Evolutionary conservation across 495 filamentous ascomycete genomes (phyloP).

Genomic region (Xylaria palmicola): DNA sequence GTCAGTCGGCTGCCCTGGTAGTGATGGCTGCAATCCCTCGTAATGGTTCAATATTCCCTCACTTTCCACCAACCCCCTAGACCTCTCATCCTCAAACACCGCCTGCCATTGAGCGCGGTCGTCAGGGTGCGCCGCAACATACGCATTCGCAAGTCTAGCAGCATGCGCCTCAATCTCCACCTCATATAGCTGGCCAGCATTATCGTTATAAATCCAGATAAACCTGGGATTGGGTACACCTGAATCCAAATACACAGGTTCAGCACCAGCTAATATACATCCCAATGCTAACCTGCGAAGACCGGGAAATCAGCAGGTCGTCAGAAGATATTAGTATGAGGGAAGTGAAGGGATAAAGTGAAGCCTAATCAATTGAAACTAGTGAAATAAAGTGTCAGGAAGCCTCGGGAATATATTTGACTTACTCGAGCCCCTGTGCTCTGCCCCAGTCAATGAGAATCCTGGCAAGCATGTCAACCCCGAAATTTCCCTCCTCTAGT

Average conservation of each 20-base stretch:
- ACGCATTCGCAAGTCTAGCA: too few species aligned
- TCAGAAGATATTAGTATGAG: neutral
- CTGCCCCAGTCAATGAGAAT: neutral
- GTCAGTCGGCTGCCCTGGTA: neutral
- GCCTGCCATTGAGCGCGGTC: too few species aligned
- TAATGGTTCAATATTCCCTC: neutral
- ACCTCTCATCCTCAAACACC: too few species aligned
- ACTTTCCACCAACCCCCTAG: neutral
- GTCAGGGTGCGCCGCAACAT: too few species aligned
- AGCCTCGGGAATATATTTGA: neutral
- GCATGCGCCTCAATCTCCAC: too few species aligned
- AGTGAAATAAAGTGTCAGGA: neutral
- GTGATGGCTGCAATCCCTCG: neutral
- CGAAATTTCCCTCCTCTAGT: neutral
- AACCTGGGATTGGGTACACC: neutral
- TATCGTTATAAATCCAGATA: slow-evolving; percentile 11
- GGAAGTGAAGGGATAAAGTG: too few species aligned
- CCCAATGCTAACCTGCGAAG: neutral
- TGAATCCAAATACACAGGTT: neutral
- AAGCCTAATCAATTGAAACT: too few species aligned
- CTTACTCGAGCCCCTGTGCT: neutral
- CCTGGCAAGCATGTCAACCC: neutral
- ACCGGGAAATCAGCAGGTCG: neutral
- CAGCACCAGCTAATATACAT: neutral
- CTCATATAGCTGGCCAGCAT: too few species aligned